A percentile compares a stretch with the other conserved stretches of the same genome.
phyloP scores from a whole-genome alignment of 169 alveolate species.

The Plasmodium gonderi region DNA sequence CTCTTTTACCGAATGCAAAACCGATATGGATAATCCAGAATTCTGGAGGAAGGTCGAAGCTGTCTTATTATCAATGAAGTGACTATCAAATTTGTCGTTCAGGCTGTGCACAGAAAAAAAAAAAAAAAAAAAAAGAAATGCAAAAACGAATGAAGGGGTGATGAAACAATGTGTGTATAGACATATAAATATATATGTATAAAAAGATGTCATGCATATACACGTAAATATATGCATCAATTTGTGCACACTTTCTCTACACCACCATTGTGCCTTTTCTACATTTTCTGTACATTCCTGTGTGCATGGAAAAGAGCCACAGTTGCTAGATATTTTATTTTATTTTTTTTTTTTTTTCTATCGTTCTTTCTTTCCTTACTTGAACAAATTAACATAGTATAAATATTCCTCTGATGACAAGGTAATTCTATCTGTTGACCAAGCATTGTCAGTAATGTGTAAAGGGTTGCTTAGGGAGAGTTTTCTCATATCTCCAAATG shows the following conservation, averaged over 20 bases:
- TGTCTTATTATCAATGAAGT: constrained; percentile 58
- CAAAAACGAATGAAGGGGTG: background rate
- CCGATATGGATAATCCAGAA: constrained; percentile 47
- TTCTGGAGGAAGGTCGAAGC: constrained; percentile 65
- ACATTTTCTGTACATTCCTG: too few species aligned
- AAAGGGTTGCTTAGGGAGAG: background rate
- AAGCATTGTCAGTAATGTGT: constrained; percentile 2
- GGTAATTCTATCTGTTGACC: constrained; percentile 62
- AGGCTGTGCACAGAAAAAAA: background rate
- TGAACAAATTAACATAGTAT: constrained; percentile 34
- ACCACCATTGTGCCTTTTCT: background rate
- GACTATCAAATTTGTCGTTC: constrained; percentile 50
- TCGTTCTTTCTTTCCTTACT: constrained; percentile 4
- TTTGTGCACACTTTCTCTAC: background rate
- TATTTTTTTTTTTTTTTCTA: background rate
- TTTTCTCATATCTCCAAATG: constrained; percentile 19
- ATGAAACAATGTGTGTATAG: background rate
- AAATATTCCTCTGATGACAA: constrained; percentile 44
- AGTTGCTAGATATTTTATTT: background rate
- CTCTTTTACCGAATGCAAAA: constrained; percentile 36
- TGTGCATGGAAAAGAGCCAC: too few species aligned
- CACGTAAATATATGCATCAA: background rate
- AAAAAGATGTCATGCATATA: too few species aligned
- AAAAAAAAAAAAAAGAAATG: background rate
- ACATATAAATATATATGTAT: background rate